These are phyloP conservation scores for Rauvolfia tetraphylla DNA, from an alignment of 257 asterid genomes.

Conservation along the genomic window DNA sequence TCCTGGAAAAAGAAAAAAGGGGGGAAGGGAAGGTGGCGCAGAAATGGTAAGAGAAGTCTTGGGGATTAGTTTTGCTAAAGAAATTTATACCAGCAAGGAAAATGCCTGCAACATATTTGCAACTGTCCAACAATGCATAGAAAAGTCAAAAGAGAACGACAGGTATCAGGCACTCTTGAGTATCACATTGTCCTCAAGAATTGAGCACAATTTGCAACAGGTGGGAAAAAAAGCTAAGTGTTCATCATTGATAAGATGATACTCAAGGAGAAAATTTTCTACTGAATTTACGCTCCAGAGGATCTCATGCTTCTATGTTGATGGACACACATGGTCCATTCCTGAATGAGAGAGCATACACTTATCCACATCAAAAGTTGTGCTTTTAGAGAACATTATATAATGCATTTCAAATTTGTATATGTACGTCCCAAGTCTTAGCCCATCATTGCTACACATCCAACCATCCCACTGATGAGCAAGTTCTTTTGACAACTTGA, in stretches of 20 bases:
- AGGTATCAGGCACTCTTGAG: not conserved
- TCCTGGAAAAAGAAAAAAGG: constrained; percentile 45
- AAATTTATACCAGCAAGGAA: not conserved
- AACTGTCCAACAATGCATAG: not conserved
- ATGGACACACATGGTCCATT: not conserved
- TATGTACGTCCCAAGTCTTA: not conserved
- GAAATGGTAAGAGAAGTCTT: not conserved
- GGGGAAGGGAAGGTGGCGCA: not conserved
- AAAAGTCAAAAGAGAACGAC: not conserved
- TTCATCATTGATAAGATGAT: not conserved
- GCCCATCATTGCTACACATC: too few species aligned
- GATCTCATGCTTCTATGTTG: not conserved
- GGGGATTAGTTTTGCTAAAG: not conserved
- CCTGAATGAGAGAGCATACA: not conserved
- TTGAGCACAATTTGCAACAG: not conserved
- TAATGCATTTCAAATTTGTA: not conserved
- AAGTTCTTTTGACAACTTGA: not conserved
- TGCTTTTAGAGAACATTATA: not conserved
- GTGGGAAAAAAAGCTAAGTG: not conserved
- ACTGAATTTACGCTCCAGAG: not conserved
- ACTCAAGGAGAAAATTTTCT: not conserved
- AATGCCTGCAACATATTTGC: not conserved
- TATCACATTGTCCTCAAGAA: not conserved
- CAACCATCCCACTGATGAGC: not conserved
- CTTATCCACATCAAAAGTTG: not conserved